Conservation (phyloP, 2,329 filamentous ascomycete species). For the Aureobasidium sp. region DNA sequence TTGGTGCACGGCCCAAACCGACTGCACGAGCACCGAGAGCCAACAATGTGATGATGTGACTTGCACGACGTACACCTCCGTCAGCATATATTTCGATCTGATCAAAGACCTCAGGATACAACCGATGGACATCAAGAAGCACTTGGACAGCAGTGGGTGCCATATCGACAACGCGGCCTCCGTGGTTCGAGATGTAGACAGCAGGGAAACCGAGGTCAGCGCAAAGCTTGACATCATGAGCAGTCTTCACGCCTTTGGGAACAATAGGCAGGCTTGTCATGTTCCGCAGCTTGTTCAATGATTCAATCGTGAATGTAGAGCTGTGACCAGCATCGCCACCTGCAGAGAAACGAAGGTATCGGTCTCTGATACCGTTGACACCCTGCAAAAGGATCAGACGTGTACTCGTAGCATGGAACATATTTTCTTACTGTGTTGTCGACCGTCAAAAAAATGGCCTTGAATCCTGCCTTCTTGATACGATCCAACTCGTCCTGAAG, state of each 20-base stretch:
- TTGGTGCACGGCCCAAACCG: slow-evolving; percentile 44
- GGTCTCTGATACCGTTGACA: slow-evolving; percentile 33
- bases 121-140: slow-evolving; percentile 66
- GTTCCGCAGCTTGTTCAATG: slow-evolving; percentile 31
- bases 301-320: slow-evolving; percentile 31
- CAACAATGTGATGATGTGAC: slow-evolving; percentile 33
- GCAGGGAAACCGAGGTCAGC: slow-evolving; percentile 32
- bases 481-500: slow-evolving; percentile 28
- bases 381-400: slow-evolving; percentile 17
- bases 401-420: neutral
- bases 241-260: slow-evolving; percentile 36
- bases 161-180: slow-evolving; percentile 36
- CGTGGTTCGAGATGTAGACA: slow-evolving; percentile 38
- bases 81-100: slow-evolving; percentile 36
- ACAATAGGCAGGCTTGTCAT: slow-evolving; percentile 34
- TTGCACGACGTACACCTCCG: slow-evolving; percentile 35
- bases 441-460: slow-evolving; percentile 37
- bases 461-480: slow-evolving; percentile 31
- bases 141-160: slow-evolving; percentile 65
- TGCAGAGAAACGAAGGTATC: slow-evolving; percentile 29
- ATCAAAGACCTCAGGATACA: slow-evolving; percentile 33
- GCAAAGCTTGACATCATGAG: slow-evolving; percentile 33
- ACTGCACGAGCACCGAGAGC: slow-evolving; percentile 35
- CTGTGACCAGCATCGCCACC: slow-evolving; percentile 27
- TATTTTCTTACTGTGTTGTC: slow-evolving; percentile 25